Conservation (phyloP, 2,329 filamentous ascomycete species). For the Botryotinia calthae region DNA sequence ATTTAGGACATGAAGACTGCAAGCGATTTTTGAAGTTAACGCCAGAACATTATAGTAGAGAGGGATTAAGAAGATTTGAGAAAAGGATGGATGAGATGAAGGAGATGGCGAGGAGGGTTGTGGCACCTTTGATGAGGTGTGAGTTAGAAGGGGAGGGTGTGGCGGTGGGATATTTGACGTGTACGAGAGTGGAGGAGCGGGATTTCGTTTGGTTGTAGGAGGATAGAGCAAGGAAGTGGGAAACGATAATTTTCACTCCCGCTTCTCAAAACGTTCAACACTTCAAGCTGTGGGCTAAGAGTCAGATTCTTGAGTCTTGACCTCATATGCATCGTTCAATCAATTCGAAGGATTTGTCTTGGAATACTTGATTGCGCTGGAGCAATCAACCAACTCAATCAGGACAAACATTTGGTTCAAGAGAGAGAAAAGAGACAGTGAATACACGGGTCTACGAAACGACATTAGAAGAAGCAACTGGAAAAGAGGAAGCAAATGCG, state of each 20-base stretch:
- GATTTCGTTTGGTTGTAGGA: conserved; percentile 57
- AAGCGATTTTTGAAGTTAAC: conserved; percentile 85
- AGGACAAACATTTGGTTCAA: neutral
- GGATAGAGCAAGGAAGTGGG: neutral
- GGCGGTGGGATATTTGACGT: conserved; percentile 61
- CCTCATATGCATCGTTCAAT: neutral
- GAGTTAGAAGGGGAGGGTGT: conserved; percentile 72
- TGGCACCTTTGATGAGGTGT: conserved; percentile 82
- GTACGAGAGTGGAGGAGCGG: conserved; percentile 58
- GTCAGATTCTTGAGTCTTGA: neutral
- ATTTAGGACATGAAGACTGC: conserved; percentile 81
- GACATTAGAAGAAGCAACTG: too few relatives aligned
- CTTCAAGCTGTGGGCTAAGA: neutral
- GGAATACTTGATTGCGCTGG: neutral
- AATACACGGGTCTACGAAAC: neutral
- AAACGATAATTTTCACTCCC: neutral
- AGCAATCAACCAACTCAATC: neutral
- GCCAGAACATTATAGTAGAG: conserved; percentile 78
- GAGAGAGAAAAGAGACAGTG: neutral
- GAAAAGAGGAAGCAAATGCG: neutral
- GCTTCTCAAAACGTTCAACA: neutral
- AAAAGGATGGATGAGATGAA: conserved; percentile 87
- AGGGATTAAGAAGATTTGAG: conserved; percentile 84
- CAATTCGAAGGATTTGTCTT: neutral
- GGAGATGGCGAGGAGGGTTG: conserved; percentile 74